A percentile compares a stretch with the other conserved stretches of the same genome.
phyloP scores from a whole-genome alignment of 2,329 filamentous ascomycete species.

The Dothidotthia symphoricarpi region DNA sequence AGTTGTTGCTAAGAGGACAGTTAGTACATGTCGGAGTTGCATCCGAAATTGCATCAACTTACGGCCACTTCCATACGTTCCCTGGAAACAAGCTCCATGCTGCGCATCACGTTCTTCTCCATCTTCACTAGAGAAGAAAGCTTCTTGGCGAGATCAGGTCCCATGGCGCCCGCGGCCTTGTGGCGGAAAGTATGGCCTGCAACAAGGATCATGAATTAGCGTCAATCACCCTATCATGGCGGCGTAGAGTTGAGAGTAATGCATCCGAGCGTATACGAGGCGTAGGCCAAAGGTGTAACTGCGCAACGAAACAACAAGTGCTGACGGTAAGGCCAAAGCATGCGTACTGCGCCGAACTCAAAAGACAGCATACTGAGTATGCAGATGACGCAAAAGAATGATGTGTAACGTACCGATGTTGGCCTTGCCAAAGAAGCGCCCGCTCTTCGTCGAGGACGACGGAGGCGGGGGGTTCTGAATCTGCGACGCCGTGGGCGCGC shows the following conservation, averaged over 20 bases:
- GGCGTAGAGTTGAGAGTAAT: too few species aligned
- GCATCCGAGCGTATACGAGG: too few species aligned
- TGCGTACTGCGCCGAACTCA: too few species aligned
- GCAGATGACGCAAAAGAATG: too few species aligned
- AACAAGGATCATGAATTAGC: constrained; percentile 10
- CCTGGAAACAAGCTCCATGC: constrained; percentile 88
- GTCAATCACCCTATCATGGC: not conserved
- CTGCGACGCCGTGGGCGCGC: constrained; percentile 90
- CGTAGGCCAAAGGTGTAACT: too few species aligned
- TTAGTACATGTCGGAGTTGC: constrained; percentile 17
- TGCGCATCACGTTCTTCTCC: constrained; percentile 99
- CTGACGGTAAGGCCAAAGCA: too few species aligned
- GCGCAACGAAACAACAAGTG: too few species aligned
- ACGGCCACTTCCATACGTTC: constrained; percentile 99
- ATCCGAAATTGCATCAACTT: constrained; percentile 47
- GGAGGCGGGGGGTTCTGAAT: constrained; percentile 91
- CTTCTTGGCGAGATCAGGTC: constrained; percentile 93
- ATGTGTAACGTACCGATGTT: constrained; percentile 68
- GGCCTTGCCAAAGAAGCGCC: constrained; percentile 81
- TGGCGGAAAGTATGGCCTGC: constrained; percentile 69
- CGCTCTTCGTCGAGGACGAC: constrained; percentile 84
- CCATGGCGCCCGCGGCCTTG: constrained; percentile 73
- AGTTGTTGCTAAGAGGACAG: constrained; percentile 77
- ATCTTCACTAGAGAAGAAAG: constrained; percentile 98
- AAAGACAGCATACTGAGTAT: too few species aligned